A percentile compares a stretch with the other conserved stretches of the same genome.
These are phyloP conservation scores for Fagopyrum homotropicum DNA, from an alignment of 148 eudicot species.

Conservation along the genomic window DNA sequence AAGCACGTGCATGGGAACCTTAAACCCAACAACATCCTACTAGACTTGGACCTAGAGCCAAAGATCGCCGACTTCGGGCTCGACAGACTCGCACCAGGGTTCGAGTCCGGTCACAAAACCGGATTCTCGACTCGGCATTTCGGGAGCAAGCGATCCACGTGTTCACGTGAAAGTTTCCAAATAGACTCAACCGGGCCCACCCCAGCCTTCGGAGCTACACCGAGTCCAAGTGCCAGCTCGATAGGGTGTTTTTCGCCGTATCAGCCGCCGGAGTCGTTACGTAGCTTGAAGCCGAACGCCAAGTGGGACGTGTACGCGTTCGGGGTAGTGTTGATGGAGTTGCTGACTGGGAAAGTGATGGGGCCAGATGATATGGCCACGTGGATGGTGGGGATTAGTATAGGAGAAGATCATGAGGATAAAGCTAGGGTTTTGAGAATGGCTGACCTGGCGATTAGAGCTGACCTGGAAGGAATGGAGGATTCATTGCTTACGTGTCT, in stretches of 20 bases:
- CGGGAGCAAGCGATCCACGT: constrained; percentile 84
- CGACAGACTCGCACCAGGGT: constrained; percentile 32
- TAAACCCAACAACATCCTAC: constrained; percentile 74
- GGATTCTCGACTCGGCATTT: constrained; percentile 70
- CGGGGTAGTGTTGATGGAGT: constrained; percentile 79
- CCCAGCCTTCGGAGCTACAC: constrained; percentile 23
- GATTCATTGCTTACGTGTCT: constrained; percentile 52
- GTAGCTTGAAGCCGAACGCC: constrained; percentile 66
- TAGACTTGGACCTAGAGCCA: constrained; percentile 80
- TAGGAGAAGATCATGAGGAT: constrained; percentile 17
- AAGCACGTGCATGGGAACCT: constrained; percentile 92
- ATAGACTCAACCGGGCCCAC: constrained; percentile 14
- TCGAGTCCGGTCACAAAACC: constrained; percentile 51
- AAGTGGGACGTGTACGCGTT: constrained; percentile 95
- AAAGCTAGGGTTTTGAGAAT: constrained; percentile 50
- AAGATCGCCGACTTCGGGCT: constrained; percentile 89
- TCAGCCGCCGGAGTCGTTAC: constrained; percentile 77
- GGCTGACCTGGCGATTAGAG: constrained; percentile 82
- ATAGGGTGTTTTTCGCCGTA: constrained; percentile 69
- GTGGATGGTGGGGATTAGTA: constrained; percentile 31
- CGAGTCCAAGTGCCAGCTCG: constrained; percentile 86
- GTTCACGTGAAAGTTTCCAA: constrained; percentile 82
- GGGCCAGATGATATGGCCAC: constrained; percentile 76
- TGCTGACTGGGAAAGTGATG: constrained; percentile 72
- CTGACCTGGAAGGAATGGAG: constrained; percentile 80